phyloP scores from a whole-genome alignment of 495 filamentous ascomycete genomes.

The Beverwykella pulmonaria region DNA sequence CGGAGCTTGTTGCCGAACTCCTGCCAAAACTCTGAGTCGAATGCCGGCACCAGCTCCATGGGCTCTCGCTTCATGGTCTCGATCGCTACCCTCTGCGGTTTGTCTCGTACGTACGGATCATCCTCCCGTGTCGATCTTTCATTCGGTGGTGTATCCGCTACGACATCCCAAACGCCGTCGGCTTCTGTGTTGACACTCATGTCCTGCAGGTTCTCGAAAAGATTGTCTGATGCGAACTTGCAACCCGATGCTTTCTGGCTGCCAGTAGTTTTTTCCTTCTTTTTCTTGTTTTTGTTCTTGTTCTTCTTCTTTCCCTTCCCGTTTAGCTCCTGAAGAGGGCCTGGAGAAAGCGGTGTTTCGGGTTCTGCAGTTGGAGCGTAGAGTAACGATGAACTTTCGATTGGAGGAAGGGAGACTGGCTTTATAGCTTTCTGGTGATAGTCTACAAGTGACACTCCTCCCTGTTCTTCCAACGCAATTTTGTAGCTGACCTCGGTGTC shows the following conservation, averaged over 20 bases:
- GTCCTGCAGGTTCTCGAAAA: slow-evolving; percentile 19
- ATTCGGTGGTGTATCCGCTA: background rate
- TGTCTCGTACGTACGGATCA: background rate
- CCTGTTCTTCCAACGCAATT: background rate
- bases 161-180: background rate
- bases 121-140: slow-evolving; percentile 11
- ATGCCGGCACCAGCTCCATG: slow-evolving; percentile 50
- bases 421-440: background rate
- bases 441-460: background rate
- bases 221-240: slow-evolving; percentile 22
- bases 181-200: background rate
- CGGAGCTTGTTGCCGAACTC: slow-evolving; percentile 65
- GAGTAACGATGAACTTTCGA: background rate
- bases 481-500: slow-evolving; percentile 7
- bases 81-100: background rate
- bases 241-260: slow-evolving; percentile 11
- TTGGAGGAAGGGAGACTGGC: background rate
- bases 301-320: slow-evolving; percentile 28
- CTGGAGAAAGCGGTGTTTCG: background rate
- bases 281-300: slow-evolving; percentile 31
- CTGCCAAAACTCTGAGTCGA: slow-evolving; percentile 62
- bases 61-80: slow-evolving; percentile 13
- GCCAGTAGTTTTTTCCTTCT: slow-evolving; percentile 5
- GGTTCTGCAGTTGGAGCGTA: background rate
- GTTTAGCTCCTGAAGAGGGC: background rate